A percentile compares a stretch with the other conserved stretches of the same genome.
Evolutionary conservation across 2,329 filamentous ascomycete genomes (phyloP).

Genomic region (Cladosporium sp.): DNA sequence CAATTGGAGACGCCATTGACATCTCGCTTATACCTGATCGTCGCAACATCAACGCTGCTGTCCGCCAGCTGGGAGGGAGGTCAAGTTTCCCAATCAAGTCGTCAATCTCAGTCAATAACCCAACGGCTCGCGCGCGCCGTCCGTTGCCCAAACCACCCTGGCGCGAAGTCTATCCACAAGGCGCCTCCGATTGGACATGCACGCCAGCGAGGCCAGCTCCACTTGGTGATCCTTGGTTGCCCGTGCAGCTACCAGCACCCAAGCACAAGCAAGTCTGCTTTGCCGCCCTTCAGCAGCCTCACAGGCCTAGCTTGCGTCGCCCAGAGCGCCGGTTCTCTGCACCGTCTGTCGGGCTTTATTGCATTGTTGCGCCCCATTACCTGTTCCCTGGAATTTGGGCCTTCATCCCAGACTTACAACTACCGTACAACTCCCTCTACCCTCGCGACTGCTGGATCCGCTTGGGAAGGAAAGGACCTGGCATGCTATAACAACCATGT

Average conservation of each 20-base stretch:
- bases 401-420: not conserved
- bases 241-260: slow-evolving; percentile 5
- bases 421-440: not conserved
- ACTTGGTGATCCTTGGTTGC: slow-evolving; percentile 2
- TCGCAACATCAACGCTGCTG: not conserved
- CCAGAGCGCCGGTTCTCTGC: slow-evolving; percentile 13
- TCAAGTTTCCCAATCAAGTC: slow-evolving; percentile 6
- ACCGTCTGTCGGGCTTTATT: slow-evolving; percentile 18
- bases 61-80: not conserved
- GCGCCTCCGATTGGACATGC: slow-evolving; percentile 6
- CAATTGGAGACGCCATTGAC: not conserved
- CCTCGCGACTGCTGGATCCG: not conserved
- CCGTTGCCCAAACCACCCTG: slow-evolving; percentile 6
- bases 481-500: slow-evolving; percentile 9
- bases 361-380: slow-evolving; percentile 10
- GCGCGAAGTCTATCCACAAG: slow-evolving; percentile 2
- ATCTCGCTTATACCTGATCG: slow-evolving; percentile 3
- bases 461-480: not conserved
- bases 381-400: slow-evolving; percentile 5
- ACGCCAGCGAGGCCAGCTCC: not conserved
- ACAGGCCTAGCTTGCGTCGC: slow-evolving; percentile 9
- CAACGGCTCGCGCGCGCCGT: slow-evolving; percentile 8
- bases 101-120: slow-evolving; percentile 8
- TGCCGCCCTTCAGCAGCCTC: slow-evolving; percentile 16
- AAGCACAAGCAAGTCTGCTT: not conserved